These are phyloP conservation scores for Solanum habrochaites DNA, from an alignment of 257 asterid genomes.

Conservation along the genomic window DNA sequence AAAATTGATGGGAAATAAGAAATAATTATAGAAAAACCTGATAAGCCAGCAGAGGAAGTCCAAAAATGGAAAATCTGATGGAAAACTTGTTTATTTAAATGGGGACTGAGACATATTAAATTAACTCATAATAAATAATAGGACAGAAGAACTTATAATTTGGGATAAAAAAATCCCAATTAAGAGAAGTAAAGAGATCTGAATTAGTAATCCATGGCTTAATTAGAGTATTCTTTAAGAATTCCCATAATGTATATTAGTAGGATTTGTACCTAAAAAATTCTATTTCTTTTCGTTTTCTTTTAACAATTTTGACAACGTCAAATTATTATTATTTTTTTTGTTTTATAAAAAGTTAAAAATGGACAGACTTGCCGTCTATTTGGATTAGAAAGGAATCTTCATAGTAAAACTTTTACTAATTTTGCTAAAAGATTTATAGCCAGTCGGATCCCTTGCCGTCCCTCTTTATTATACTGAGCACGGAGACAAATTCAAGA, in stretches of 20 bases:
- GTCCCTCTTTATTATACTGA: not conserved
- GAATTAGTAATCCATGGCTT: not conserved
- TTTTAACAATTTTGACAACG: not conserved
- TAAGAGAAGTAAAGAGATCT: not conserved
- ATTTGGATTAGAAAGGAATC: not conserved
- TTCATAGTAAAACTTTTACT: not conserved
- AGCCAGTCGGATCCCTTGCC: not conserved
- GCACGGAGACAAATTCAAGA: no score
- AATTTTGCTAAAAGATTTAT: not conserved
- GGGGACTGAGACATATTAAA: not conserved
- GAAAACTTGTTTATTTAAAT: constrained; percentile 5
- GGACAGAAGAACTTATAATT: not conserved
- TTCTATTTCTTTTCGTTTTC: not conserved
- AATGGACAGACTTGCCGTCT: not conserved
- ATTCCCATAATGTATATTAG: no score
- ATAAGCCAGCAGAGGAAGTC: constrained; percentile 5
- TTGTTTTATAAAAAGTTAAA: no score
- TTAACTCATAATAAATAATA: not conserved
- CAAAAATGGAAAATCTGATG: constrained; percentile 1
- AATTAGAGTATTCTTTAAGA: not conserved
- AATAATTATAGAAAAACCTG: not conserved
- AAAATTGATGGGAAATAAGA: not conserved
- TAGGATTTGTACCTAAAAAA: not conserved
- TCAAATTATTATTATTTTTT: not conserved
- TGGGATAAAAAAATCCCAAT: not conserved